Evolutionary conservation across 345 rosid genomes (phyloP).

Genomic region (Iberis pinnata): DNA sequence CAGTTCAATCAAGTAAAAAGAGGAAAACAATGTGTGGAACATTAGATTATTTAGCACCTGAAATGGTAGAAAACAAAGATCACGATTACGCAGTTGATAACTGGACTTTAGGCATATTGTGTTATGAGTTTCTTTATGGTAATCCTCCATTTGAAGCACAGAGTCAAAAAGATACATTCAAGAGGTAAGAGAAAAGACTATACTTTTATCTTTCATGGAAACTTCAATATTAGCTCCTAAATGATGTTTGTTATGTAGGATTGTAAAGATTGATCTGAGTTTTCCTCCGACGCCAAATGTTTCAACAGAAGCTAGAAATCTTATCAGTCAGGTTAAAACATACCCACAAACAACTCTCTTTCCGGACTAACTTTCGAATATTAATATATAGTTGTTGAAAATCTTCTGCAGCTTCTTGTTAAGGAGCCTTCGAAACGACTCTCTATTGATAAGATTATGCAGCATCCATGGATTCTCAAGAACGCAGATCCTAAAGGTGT

Average conservation of each 20-base stretch:
- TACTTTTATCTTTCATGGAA: no score
- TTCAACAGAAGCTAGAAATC: constrained; percentile 66
- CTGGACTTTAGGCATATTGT: constrained; percentile 88
- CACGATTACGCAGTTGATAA: constrained; percentile 92
- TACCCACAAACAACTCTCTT: constrained; percentile 7
- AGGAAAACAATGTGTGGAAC: constrained; percentile 97
- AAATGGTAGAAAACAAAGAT: constrained; percentile 87
- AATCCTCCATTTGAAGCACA: constrained; percentile 90
- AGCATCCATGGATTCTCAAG: constrained; percentile 83
- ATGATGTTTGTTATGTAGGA: constrained; percentile 42
- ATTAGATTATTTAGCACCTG: constrained; percentile 89
- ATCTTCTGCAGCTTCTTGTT: constrained; percentile 65
- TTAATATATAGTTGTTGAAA: constrained; percentile 5
- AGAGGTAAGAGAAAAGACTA: constrained; percentile 43
- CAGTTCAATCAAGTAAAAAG: constrained; percentile 88
- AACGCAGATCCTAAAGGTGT: constrained; percentile 66
- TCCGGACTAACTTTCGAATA: constrained; percentile 1
- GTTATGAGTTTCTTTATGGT: constrained; percentile 93
- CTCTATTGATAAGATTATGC: constrained; percentile 70
- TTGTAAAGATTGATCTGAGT: constrained; percentile 60
- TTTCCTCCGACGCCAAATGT: constrained; percentile 63
- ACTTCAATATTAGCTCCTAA: not conserved
- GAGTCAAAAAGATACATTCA: constrained; percentile 73
- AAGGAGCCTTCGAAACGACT: constrained; percentile 80
- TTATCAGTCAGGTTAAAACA: constrained; percentile 46